Evolutionary conservation across 768 basidiomycete genomes (phyloP).

Genomic region (Floccularia luteovirens): DNA sequence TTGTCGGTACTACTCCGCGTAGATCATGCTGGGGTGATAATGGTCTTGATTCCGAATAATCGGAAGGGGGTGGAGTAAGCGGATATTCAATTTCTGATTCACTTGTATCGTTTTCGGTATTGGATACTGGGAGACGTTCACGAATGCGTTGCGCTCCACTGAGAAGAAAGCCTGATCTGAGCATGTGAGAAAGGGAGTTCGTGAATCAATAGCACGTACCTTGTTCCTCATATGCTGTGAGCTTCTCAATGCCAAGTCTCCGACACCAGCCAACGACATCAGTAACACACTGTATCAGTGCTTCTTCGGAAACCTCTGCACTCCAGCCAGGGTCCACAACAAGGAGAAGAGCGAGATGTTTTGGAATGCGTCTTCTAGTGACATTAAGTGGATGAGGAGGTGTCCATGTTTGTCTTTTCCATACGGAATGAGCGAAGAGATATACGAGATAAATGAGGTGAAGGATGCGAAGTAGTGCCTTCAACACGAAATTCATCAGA

Average conservation of each 20-base stretch:
- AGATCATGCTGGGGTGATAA: slow-evolving; percentile 38
- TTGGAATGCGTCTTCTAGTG: slow-evolving; percentile 50
- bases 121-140: slow-evolving; percentile 23
- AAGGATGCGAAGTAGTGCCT: too few relatives aligned
- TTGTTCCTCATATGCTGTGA: slow-evolving; percentile 67
- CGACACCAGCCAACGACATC: slow-evolving; percentile 56
- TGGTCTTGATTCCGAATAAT: slow-evolving; percentile 58
- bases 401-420: slow-evolving; percentile 23
- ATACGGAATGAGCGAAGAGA: slow-evolving; percentile 30
- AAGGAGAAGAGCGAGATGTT: slow-evolving; percentile 62
- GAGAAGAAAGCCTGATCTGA: slow-evolving; percentile 29
- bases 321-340: slow-evolving; percentile 33
- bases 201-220: slow-evolving; percentile 43
- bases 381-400: slow-evolving; percentile 41
- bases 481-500: slow-evolving; percentile 40
- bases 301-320: slow-evolving; percentile 25
- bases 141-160: slow-evolving; percentile 32
- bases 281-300: slow-evolving; percentile 45
- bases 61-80: slow-evolving; percentile 71
- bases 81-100: slow-evolving; percentile 64
- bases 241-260: slow-evolving; percentile 46
- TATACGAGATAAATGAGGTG: slow-evolving; percentile 50
- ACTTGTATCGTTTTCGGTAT: slow-evolving; percentile 20
- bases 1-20: slow-evolving; percentile 10
- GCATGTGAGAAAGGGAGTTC: neutral